Conservation (phyloP, 441 rosid species). For the Syzygium malaccense region DNA sequence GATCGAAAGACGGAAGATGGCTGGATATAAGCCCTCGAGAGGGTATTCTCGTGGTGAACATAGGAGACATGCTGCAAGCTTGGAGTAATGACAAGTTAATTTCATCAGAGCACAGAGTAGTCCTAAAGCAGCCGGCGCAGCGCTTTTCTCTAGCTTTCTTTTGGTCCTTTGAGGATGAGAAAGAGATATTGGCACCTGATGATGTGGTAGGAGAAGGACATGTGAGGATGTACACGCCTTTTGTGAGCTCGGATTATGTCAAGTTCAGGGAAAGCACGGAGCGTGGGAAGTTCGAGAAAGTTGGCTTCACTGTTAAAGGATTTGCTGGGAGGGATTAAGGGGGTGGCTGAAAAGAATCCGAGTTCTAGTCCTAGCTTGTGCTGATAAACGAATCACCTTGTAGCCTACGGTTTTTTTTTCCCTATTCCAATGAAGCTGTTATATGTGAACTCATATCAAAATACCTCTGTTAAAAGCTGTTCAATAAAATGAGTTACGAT, state of each 20-base stretch:
- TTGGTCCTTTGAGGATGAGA: conserved; percentile 63
- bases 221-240: conserved; percentile 37
- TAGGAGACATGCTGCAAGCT: conserved; percentile 76
- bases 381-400: neutral
- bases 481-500: neutral
- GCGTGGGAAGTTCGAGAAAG: conserved; percentile 62
- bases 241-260: conserved; percentile 48
- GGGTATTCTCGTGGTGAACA: conserved; percentile 46
- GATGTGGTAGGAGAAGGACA: conserved; percentile 48
- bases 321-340: conserved; percentile 33
- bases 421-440: neutral
- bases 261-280: conserved; percentile 56
- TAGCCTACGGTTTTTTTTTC: neutral
- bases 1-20: conserved; percentile 62
- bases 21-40: conserved; percentile 45
- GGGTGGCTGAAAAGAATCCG: neutral
- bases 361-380: neutral
- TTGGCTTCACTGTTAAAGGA: conserved; percentile 48
- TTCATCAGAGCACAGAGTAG: conserved; percentile 71
- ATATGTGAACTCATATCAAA: neutral
- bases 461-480: neutral
- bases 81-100: conserved; percentile 66
- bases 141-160: conserved; percentile 58
- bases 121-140: conserved; percentile 29
- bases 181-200: conserved; percentile 46